Conservation (phyloP, 2,329 filamentous ascomycete genomes). For the Talaromyces funiculosus region DNA sequence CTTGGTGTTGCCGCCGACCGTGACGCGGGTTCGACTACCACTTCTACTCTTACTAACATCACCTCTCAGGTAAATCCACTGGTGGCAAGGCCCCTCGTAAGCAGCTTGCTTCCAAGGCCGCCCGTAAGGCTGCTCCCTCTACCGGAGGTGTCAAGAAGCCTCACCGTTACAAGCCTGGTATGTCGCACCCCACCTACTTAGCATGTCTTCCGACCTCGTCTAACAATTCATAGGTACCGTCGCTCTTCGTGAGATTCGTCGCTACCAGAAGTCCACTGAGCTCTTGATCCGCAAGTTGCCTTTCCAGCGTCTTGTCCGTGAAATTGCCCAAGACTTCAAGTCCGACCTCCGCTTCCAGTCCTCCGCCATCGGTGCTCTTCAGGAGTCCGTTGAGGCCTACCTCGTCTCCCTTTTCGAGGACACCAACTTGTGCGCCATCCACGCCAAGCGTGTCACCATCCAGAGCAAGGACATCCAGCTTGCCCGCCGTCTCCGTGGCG, state of each 20-base stretch:
- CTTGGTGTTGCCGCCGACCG: slow-evolving; percentile 3
- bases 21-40: slow-evolving; percentile 4
- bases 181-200: slow-evolving; percentile 19
- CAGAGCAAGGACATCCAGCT: slow-evolving; percentile 93
- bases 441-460: slow-evolving; percentile 99
- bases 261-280: slow-evolving; percentile 96
- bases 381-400: slow-evolving; percentile 98
- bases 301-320: slow-evolving; percentile 94
- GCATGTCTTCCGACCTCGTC: background rate
- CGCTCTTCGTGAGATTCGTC: slow-evolving; percentile 96
- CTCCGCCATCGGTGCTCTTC: slow-evolving; percentile 91
- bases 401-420: slow-evolving; percentile 97
- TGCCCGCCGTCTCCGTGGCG: slow-evolving; percentile 87
- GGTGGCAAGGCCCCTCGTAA: slow-evolving; percentile 74
- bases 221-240: slow-evolving; percentile 58
- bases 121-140: slow-evolving; percentile 94
- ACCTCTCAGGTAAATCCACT: slow-evolving; percentile 60
- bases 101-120: slow-evolving; percentile 99
- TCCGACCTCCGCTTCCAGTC: slow-evolving; percentile 96
- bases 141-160: slow-evolving; percentile 98
- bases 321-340: slow-evolving; percentile 95
- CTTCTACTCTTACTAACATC: slow-evolving; percentile 17
- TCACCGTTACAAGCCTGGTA: slow-evolving; percentile 79
- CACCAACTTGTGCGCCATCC: slow-evolving; percentile 96
- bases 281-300: slow-evolving; percentile 94